phyloP scores from a whole-genome alignment of 2,329 filamentous ascomycete species.

The Xylaria sp. region DNA sequence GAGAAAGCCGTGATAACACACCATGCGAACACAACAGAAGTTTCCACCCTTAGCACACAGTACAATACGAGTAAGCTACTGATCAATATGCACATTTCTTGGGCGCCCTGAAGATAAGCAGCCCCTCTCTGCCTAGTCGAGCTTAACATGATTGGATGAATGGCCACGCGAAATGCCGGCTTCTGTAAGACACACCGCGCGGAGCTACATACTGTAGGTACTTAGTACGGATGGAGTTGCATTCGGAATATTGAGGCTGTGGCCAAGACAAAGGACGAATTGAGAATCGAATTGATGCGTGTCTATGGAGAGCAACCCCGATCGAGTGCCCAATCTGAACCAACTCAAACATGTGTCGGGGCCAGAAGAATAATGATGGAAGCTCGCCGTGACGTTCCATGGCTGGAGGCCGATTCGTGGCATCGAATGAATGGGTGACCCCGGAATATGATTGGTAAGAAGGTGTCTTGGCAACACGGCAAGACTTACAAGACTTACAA shows the following conservation, averaged over 20 bases:
- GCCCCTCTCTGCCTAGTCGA: constrained; percentile 2
- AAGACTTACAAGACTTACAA: constrained; percentile 10
- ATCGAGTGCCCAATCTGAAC: constrained; percentile 1
- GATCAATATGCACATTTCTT: constrained; percentile 1
- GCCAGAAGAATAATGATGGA: constrained; percentile 3
- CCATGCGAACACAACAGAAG: neutral
- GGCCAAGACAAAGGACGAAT: constrained; percentile 1
- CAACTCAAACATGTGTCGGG: neutral
- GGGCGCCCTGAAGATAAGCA: constrained; percentile 4
- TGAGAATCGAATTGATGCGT: constrained; percentile 11
- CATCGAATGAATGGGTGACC: constrained; percentile 18
- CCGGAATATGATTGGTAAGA: neutral
- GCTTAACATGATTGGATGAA: constrained; percentile 13
- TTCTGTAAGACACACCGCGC: constrained; percentile 22
- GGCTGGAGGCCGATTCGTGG: constrained; percentile 8
- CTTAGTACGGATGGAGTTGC: constrained; percentile 8
- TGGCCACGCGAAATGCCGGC: constrained; percentile 22
- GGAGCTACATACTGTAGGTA: neutral
- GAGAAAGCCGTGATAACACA: constrained; percentile 3
- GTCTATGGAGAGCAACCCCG: constrained; percentile 5
- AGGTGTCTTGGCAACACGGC: constrained; percentile 4
- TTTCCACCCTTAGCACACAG: constrained; percentile 14
- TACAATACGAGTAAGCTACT: neutral
- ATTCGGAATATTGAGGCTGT: constrained; percentile 24
- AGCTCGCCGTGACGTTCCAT: constrained; percentile 18